phyloP scores from a whole-genome alignment of 257 asterid genomes.

The Nicotiana paniculata region DNA sequence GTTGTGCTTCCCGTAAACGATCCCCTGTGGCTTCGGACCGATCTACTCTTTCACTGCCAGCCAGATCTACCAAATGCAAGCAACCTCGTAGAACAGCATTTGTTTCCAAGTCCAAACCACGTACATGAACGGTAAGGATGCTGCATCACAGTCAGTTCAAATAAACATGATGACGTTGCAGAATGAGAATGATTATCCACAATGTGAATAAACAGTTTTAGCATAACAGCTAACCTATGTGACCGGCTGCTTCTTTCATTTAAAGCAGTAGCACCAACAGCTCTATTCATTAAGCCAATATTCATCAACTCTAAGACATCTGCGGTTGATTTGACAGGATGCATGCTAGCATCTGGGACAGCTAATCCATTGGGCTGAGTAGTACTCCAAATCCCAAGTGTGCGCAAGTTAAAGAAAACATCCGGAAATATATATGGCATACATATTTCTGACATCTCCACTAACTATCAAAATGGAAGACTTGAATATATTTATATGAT shows the following conservation, averaged over 20 bases:
- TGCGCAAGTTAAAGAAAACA: conserved; percentile 73
- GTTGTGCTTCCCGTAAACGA: conserved; percentile 91
- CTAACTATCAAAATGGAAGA: background rate
- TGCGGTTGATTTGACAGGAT: conserved; percentile 68
- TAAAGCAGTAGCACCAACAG: conserved; percentile 89
- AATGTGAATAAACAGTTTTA: conserved; percentile 7
- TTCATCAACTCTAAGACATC: conserved; percentile 86
- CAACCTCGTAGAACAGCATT: conserved; percentile 71
- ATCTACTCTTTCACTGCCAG: conserved; percentile 96
- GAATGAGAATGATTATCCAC: conserved; percentile 7
- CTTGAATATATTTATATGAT: background rate
- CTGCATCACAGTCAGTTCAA: conserved; percentile 31
- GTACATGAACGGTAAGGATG: conserved; percentile 88
- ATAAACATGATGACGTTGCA: conserved; percentile 13
- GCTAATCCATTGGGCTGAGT: conserved; percentile 95
- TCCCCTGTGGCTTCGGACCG: conserved; percentile 95
- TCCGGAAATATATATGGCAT: background rate
- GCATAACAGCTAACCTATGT: conserved; percentile 51
- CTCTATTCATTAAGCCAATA: conserved; percentile 77
- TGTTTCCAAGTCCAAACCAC: conserved; percentile 83
- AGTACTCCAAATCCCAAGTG: conserved; percentile 92
- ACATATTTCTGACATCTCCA: background rate
- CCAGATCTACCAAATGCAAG: conserved; percentile 94
- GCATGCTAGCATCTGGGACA: conserved; percentile 97
- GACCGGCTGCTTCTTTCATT: conserved; percentile 97